Evolutionary conservation across 169 alveolate genomes (phyloP).

Genomic region (Perkinsus marinus): DNA sequence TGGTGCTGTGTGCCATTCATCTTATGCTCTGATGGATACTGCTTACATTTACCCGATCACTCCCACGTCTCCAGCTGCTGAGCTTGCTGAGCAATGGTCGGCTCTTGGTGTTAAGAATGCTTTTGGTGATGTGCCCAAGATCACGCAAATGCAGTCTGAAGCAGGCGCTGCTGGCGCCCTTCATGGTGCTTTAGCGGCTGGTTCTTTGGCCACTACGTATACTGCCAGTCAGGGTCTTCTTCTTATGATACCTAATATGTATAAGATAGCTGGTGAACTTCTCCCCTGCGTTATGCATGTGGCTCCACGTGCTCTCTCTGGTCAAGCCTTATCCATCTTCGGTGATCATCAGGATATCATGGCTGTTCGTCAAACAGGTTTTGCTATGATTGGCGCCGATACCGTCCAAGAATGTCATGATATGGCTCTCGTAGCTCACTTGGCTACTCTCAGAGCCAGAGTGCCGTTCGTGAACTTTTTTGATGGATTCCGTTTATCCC

Average conservation of each 20-base stretch:
- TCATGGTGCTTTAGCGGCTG: slow-evolving; percentile 41
- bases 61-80: slow-evolving; percentile 39
- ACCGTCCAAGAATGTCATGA: slow-evolving; percentile 39
- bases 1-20: slow-evolving; percentile 36
- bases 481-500: slow-evolving; percentile 44
- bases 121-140: slow-evolving; percentile 34
- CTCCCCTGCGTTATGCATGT: slow-evolving; percentile 44
- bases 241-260: slow-evolving; percentile 41
- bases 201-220: slow-evolving; percentile 34
- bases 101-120: slow-evolving; percentile 25
- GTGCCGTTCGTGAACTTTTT: slow-evolving; percentile 41
- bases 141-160: slow-evolving; percentile 43
- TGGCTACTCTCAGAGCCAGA: slow-evolving; percentile 32
- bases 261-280: slow-evolving; percentile 44
- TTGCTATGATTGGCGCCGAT: slow-evolving; percentile 38
- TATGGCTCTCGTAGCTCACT: slow-evolving; percentile 36
- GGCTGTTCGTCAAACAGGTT: slow-evolving; percentile 42
- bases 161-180: slow-evolving; percentile 49
- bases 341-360: slow-evolving; percentile 45
- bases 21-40: slow-evolving; percentile 38
- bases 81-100: slow-evolving; percentile 42
- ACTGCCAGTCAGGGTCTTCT: slow-evolving; percentile 42
- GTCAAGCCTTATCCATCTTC: slow-evolving; percentile 39
- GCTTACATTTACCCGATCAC: slow-evolving; percentile 46
- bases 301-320: slow-evolving; percentile 40